A percentile compares a stretch with the other conserved stretches of the same genome.
These are phyloP conservation scores for Sporisorium sorghi DNA, from an alignment of 1,284 basidiomycete genomes.

Conservation along the genomic window DNA sequence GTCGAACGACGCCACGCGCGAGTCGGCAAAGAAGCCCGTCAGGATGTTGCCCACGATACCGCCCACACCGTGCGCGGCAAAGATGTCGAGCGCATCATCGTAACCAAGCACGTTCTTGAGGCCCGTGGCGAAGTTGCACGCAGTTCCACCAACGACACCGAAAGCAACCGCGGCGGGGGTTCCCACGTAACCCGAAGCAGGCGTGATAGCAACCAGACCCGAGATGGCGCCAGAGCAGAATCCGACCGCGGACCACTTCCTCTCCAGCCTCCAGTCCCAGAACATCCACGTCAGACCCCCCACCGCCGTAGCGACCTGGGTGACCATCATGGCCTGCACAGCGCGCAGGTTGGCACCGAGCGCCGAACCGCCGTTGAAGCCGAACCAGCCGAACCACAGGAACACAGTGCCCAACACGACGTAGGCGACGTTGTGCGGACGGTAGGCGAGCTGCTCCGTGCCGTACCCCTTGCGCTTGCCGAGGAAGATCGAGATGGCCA, in stretches of 20 bases:
- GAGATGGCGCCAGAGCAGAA: constrained; percentile 95
- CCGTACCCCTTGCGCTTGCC: constrained; percentile 71
- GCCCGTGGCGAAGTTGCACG: constrained; percentile 93
- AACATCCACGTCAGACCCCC: constrained; percentile 71
- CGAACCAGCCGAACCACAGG: constrained; percentile 70
- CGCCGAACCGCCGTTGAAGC: constrained; percentile 70
- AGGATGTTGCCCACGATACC: constrained; percentile 88
- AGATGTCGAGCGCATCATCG: constrained; percentile 75
- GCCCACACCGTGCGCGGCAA: constrained; percentile 88
- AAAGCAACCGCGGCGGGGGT: constrained; percentile 63
- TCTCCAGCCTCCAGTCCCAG: constrained; percentile 64
- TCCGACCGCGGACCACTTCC: constrained; percentile 76
- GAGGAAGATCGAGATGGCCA: constrained; percentile 69
- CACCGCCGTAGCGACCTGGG: constrained; percentile 80
- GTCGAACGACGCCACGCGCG: constrained; percentile 85
- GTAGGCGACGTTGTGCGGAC: constrained; percentile 69
- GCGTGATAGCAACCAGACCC: constrained; percentile 78
- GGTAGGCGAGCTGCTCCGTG: constrained; percentile 70
- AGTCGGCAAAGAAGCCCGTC: constrained; percentile 88
- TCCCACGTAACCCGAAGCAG: constrained; percentile 75
- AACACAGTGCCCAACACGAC: constrained; percentile 71
- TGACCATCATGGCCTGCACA: constrained; percentile 70
- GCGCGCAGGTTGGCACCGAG: constrained; percentile 71
- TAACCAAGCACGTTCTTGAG: constrained; percentile 77
- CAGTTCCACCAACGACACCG: constrained; percentile 81